phyloP scores from a whole-genome alignment of 225 moss, liverwort and hornwort genomes.

The Pleurozium schreberi region DNA sequence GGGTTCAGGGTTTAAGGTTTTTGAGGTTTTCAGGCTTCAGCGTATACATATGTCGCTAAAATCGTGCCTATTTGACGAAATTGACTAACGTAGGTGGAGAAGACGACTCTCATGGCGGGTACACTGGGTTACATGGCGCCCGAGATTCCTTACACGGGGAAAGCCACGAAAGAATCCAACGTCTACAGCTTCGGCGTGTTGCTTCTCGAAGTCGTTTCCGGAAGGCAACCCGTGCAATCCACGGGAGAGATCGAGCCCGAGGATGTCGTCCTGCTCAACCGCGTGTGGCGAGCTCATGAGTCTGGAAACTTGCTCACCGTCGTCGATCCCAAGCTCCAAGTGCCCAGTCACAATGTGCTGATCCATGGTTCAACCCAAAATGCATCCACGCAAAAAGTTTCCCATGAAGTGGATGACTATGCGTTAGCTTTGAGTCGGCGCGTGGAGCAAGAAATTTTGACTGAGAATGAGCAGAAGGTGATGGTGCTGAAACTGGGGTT shows the following conservation, averaged over 20 bases:
- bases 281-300: not conserved
- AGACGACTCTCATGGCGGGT: not conserved
- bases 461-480: not conserved
- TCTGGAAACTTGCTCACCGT: not conserved
- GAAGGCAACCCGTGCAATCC: not conserved
- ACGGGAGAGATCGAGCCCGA: not conserved
- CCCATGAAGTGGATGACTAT: not conserved
- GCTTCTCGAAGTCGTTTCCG: not conserved
- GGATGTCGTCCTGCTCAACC: not conserved
- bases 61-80: not conserved
- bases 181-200: not conserved
- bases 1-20: no score
- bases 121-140: not conserved
- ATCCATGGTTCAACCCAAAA: not conserved
- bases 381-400: not conserved
- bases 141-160: not conserved
- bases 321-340: not conserved
- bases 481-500: not conserved
- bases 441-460: not conserved
- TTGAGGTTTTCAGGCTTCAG: no score
- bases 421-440: not conserved
- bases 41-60: not conserved
- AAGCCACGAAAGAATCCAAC: not conserved
- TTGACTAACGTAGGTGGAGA: not conserved
- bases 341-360: not conserved